Conservation (phyloP, 768 basidiomycete genomes). For the Cubamyces lactineus region DNA sequence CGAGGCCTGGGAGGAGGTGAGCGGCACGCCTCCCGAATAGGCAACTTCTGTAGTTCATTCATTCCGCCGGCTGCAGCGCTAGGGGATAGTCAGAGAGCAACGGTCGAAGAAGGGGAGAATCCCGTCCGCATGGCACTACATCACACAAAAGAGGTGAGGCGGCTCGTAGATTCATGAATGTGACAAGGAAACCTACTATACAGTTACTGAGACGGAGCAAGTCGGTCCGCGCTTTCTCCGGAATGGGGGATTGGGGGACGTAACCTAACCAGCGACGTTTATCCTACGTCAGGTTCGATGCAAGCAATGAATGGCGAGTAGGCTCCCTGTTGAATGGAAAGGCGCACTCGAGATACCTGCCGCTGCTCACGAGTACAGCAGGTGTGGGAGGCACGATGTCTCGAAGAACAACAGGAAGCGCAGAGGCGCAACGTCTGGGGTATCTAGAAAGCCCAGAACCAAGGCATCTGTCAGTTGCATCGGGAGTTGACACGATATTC, state of each 20-base stretch:
- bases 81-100: neutral
- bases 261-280: neutral
- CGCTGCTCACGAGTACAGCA: neutral
- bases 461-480: too few species aligned
- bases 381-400: neutral
- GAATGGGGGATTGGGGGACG: neutral
- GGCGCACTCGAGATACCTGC: neutral
- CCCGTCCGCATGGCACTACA: neutral
- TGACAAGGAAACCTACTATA: neutral
- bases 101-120: neutral
- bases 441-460: neutral
- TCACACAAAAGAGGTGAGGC: too few species aligned
- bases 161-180: neutral
- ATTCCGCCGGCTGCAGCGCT: neutral
- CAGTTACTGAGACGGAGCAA: neutral
- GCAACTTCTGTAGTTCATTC: constrained; percentile 16
- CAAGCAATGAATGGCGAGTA: neutral
- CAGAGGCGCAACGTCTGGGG: neutral
- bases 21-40: neutral
- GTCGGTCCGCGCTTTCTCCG: constrained; percentile 13
- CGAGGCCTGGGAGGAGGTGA: neutral
- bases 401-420: neutral
- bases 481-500: neutral
- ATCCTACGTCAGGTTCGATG: neutral
- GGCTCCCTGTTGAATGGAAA: neutral